Evolutionary conservation across 2,329 filamentous ascomycete species (phyloP).

Genomic region (Fusarium robinianum): DNA sequence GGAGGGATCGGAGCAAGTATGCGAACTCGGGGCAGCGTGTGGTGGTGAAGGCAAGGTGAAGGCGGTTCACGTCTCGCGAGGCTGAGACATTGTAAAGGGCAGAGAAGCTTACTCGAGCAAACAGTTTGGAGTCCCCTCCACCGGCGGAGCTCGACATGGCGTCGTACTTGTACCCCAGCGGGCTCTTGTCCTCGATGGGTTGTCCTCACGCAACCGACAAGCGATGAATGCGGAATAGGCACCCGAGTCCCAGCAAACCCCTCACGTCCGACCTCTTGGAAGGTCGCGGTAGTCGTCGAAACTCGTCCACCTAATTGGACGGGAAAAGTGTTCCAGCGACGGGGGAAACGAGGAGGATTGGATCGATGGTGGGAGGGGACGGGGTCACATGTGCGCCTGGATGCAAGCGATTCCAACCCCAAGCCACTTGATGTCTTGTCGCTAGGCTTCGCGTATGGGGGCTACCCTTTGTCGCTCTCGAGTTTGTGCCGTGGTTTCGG

Average conservation of each 20-base stretch:
- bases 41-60: constrained; percentile 10
- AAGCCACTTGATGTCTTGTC: constrained; percentile 29
- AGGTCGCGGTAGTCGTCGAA: constrained; percentile 17
- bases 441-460: constrained; percentile 15
- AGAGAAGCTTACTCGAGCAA: constrained; percentile 78
- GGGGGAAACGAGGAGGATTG: constrained; percentile 33
- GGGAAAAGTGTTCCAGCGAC: constrained; percentile 24
- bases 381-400: constrained; percentile 37
- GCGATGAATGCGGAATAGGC: constrained; percentile 32
- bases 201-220: constrained; percentile 21
- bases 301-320: constrained; percentile 34
- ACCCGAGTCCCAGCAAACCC: constrained; percentile 28
- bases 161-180: constrained; percentile 38
- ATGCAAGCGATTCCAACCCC: constrained; percentile 20
- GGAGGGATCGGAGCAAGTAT: constrained; percentile 4
- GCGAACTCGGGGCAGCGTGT: constrained; percentile 9
- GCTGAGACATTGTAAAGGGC: constrained; percentile 23
- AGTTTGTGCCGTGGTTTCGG: not conserved
- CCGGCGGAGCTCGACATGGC: constrained; percentile 60
- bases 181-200: constrained; percentile 16
- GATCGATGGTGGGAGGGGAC: constrained; percentile 31
- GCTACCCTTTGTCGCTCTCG: constrained; percentile 1
- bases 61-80: constrained; percentile 19
- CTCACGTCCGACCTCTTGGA: constrained; percentile 30
- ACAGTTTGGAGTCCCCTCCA: constrained; percentile 98